phyloP scores from a whole-genome alignment of 257 asterid species.

The Solanum piurae region DNA sequence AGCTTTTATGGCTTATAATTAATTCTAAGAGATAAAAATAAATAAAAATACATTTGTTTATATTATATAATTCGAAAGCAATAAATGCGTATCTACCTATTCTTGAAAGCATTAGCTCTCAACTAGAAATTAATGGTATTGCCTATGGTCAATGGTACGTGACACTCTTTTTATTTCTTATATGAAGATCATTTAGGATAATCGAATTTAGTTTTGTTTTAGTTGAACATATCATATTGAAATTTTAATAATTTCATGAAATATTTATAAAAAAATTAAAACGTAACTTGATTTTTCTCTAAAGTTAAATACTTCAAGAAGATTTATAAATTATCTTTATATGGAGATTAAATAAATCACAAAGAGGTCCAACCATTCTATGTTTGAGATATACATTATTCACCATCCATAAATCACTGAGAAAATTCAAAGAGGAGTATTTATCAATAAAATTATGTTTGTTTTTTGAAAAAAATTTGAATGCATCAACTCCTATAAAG shows the following conservation, averaged over 20 bases:
- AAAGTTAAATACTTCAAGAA: too few relatives aligned
- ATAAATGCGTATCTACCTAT: background rate
- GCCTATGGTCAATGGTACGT: background rate
- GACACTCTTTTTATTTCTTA: background rate
- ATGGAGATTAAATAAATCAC: too few relatives aligned
- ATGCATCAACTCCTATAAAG: background rate
- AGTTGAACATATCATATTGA: too few relatives aligned
- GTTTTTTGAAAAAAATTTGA: too few relatives aligned
- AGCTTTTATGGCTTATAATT: background rate
- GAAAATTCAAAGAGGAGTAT: too few relatives aligned
- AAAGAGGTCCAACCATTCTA: accelerated
- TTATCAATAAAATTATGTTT: too few relatives aligned
- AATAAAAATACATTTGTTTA: background rate
- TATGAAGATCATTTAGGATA: too few relatives aligned
- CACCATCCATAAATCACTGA: accelerated
- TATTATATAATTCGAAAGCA: background rate
- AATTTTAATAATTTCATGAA: too few relatives aligned
- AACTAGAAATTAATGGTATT: background rate
- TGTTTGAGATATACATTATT: background rate
- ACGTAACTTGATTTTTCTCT: accelerated
- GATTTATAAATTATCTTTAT: too few relatives aligned
- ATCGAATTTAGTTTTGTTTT: too few relatives aligned
- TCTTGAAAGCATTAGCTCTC: background rate
- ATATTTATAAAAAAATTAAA: too few relatives aligned
- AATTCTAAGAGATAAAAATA: background rate